Evolutionary conservation across 2,329 filamentous ascomycete species (phyloP), one percentile per base, ranked within the genome.

Genomic region (Nemania sp.): DNA sequence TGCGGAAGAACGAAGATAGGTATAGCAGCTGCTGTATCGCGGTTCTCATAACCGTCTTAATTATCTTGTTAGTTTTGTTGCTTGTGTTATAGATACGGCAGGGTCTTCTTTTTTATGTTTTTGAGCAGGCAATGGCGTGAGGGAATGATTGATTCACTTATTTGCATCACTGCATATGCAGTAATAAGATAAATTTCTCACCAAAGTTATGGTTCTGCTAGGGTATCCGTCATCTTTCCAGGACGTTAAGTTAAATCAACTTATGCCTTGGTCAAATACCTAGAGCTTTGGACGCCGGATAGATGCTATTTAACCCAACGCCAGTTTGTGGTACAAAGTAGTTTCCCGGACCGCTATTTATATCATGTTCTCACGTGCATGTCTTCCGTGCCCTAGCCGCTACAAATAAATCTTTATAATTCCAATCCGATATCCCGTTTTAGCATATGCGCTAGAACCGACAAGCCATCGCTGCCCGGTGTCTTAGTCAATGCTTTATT

Each of bases 21-120:
- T 85, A 83, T 83, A 97, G 93, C 73, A 93, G 93, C 79, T 98
- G 93, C 82, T 98, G 94, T 80, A 97, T 99, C 74, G 93, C 86
- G 4, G 83, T 97, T 22, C 86, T 98, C 74, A 97, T 98, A 68
- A 89, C 96, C 70, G 92, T 97, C 43, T 84, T 98, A 72, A 93
- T 98, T 66, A 82, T 99, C 29, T 82, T 99, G 75, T 84, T 99
- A 76, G 88, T 98, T 70, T 82, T 99, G 73, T 83, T 98, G 51
- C 76, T 92, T 74, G 80, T 91, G 53, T 76, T 92, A 73, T 91
- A 80, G 47, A 58, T 58, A 43, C 29, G 55, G 20, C 32, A 61
- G 52, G 54, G 57, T 47, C 22, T 61, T 57, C 26, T 59, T 52
- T 52, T 32, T 29, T 32, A 55, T 27, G 59, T 35, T 59, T 54